Base-by-base conservation (phyloP, 805 yeast species). In the Lipomyces yamadae region DNA sequence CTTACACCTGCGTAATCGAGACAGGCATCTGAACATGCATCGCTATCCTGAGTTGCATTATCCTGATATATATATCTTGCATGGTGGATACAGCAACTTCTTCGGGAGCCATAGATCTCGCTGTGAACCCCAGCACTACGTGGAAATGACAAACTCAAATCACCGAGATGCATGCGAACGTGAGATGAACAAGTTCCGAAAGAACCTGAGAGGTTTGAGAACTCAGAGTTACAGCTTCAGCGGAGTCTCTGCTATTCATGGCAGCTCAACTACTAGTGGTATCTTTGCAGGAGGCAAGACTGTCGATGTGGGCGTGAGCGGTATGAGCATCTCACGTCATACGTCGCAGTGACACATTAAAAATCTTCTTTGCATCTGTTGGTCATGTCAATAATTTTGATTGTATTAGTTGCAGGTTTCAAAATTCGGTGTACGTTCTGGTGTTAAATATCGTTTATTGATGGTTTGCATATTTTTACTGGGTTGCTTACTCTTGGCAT, bases 51-150 rank as follows among this genome's bases (percentile, higher is more conserved):
- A 84, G 67, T 81, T 95, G 64, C 85, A 85, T 70, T 95, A 89
- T 75, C 99, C 99, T 1, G 97, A 95, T 78, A 86, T 95, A 55
- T 87, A 91, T 48, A 86, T 95, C 42, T 81, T 95, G 56, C 90
- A 92, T 70, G 98, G 98, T 35, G 99, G 99, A 11, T 95, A 95
- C 81, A 88, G 88, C 75, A 81, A 82, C 50, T 95, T 93, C 74
- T 93, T 82, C 77, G 87, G 87, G 58, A 76, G 77, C 37, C 86
- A 82, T 75, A 81, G 85, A 58, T 77, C 76, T 30, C 80, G 87
- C 56, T 92, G 98, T 75, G 81, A 76, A 68, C 97, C 97, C 1
- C 90, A 86, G 72, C 86, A 85, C 63, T 95, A 95, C 74, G 86
- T 93, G 60, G 94, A 88, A 72, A 94, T 94, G 99, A 87, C 88